Evolutionary conservation across 176 grass and related monocot genomes (phyloP).

Genomic region (Avena atlantica): DNA sequence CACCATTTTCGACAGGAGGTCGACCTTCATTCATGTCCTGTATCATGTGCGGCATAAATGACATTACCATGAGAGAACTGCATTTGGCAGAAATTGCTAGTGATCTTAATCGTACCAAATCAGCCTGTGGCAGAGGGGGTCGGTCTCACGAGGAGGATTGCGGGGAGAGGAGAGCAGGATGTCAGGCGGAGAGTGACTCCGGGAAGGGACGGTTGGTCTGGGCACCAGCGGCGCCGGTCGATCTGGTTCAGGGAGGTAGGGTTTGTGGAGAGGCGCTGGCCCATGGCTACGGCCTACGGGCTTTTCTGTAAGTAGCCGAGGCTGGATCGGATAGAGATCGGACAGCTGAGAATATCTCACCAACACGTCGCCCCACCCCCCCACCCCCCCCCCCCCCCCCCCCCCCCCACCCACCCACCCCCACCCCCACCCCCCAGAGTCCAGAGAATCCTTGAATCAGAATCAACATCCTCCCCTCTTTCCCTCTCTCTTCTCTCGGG

Average conservation of each 20-base stretch:
- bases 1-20: not conserved
- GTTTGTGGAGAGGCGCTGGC: not conserved
- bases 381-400: not conserved
- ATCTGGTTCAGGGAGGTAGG: too few species aligned
- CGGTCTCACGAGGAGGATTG: not conserved
- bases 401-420: not conserved
- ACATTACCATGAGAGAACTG: not conserved
- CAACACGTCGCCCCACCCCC: not conserved
- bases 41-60: not conserved
- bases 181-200: too few species aligned
- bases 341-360: not conserved
- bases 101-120: not conserved
- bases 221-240: too few species aligned
- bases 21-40: conserved; percentile 31
- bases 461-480: not conserved
- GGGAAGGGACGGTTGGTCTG: too few species aligned
- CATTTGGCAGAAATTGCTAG: not conserved
- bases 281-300: not conserved
- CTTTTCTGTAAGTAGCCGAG: not conserved
- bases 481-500: not conserved
- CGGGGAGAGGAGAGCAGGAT: not conserved
- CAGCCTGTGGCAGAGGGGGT: not conserved
- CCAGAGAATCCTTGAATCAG: not conserved
- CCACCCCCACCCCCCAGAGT: too few species aligned
- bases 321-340: not conserved